Evolutionary conservation across 352 stramenopile species (phyloP), one percentile per base, ranked within the genome.

Genomic region (Phytophthora sansomeana): DNA sequence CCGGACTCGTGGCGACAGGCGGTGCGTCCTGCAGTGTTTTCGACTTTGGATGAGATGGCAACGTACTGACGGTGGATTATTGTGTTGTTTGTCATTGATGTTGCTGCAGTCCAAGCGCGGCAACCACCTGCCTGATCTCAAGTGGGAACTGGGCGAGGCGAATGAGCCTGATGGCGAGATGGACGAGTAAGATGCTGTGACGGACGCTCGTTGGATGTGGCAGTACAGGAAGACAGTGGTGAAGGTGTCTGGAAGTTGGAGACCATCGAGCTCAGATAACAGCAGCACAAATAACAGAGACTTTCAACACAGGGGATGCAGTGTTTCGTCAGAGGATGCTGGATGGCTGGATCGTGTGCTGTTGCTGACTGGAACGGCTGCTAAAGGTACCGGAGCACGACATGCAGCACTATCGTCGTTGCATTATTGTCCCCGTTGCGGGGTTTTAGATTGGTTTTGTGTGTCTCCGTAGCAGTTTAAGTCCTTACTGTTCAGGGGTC

Each of bases 91-190:
- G 49, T 21, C 55, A 9, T 58, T 41, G n/a, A 6, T 13, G 13
- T 9, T 41, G 13, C 38, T 70, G 24, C 35, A 93, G 85, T 66
- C 80, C 26, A 92, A 92, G 69, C 86, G 88, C 42, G 83, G 83
- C 48, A 83, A 95, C 64, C 70, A 90, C 60, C 64, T 96, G 57
- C 83, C 81, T 0, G 81, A 95, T 46, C 72, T 96, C 56, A 88
- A 84, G 64, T 96, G 88, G 88, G 88, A 96, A 62, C 64, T 96
- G 56, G 88, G 88, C 35, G 57, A 90, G 46, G 76, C 64, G 30
- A 80, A 90, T 55, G 81, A 93, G 57, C 83, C 88, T 11, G 86
- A 92, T 74, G 85, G 83, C 76, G 88, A 96, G 68, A 88, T 96
- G 63, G 81, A 91, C 64, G 84, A 90, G 75, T 91, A 87, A 86